A percentile compares a stretch with the other conserved stretches of the same genome.
phyloP scores from a whole-genome alignment of 208 protist genomes.

The Leishmania martiniquensis region DNA sequence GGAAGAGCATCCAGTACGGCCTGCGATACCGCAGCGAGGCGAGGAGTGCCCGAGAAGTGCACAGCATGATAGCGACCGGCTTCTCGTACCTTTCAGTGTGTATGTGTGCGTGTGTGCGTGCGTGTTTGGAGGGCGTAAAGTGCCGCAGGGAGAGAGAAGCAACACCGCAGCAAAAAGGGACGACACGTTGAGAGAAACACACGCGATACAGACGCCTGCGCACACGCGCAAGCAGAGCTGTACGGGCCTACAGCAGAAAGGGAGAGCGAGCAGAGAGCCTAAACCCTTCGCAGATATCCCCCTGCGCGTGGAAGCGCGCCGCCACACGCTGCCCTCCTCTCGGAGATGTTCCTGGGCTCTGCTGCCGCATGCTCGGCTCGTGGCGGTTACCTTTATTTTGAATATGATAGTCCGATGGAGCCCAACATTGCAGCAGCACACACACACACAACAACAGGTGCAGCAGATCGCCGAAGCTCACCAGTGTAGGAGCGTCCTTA shows the following conservation, averaged over 20 bases:
- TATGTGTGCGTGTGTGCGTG: slow-evolving; percentile 8
- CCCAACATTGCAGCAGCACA: not conserved
- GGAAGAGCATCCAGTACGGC: slow-evolving; percentile 88
- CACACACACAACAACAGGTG: not conserved
- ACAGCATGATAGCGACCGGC: slow-evolving; percentile 33
- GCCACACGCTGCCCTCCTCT: not conserved
- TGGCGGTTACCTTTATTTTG: not conserved
- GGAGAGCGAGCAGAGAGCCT: no score
- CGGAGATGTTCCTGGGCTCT: not conserved
- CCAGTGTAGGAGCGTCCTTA: not conserved
- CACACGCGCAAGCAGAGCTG: not conserved
- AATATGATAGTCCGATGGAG: not conserved
- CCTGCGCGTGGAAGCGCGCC: not conserved
- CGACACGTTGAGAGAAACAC: not conserved
- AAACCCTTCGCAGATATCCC: not conserved
- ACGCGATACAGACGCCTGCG: not conserved
- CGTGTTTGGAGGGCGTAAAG: not conserved
- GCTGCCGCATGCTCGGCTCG: not conserved
- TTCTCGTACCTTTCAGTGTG: not conserved
- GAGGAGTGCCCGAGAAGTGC: slow-evolving; percentile 21
- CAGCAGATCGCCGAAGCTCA: not conserved
- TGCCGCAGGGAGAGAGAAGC: not conserved
- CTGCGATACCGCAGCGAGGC: slow-evolving; percentile 62
- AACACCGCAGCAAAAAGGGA: not conserved
- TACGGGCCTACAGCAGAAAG: not conserved